Evolutionary conservation across 176 grass and related monocot species (phyloP), one percentile per base, ranked within the genome.

Genomic region (Bonia amplexicaulis): DNA sequence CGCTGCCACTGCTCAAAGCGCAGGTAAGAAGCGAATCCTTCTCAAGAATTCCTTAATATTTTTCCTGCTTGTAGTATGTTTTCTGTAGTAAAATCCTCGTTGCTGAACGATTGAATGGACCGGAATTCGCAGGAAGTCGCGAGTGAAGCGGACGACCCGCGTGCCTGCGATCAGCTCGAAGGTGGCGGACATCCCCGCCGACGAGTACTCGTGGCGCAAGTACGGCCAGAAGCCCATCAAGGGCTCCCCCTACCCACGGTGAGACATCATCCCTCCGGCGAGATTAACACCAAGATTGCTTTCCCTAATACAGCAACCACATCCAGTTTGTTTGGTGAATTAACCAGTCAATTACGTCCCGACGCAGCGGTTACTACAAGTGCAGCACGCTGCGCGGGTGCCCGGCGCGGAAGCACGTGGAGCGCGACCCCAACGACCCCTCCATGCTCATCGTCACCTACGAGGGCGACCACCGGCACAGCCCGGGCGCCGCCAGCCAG

Each of bases 161-260:
- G 92, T 97, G 60, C 92, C 95, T 59, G 90, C 92, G 74, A 92
- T 93, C 26, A 97, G 95, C 80, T 83, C 92, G 0, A 92, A 92
- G 77, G 93, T 87, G 20, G 77, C 94, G 39, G 94, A 97, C 61
- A 97, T 97, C 73, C 94, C 94, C 1, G 79, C 94, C 19, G 94
- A 97, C 77, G 90, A 92, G 33, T 90, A 87, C 80, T 94, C 97
- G 40, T 99, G 97, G 97, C 87, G 97, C 13, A 99, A 99, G 90
- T 99, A 99, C 20, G 97, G 97, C 41, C 97, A 99, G 93, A 99
- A 99, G 84, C 97, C 97, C 37, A 99, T 99, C 90, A 99, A 99
- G 77, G 97, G 97, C 94, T 0, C 94, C 90, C 92, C 86, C 90
- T 57, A 97, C 94, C 77, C 94, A 97, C 72, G 94, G 92, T 6